phyloP scores from a whole-genome alignment of 768 basidiomycete genomes.

The Suillus occidentalis region DNA sequence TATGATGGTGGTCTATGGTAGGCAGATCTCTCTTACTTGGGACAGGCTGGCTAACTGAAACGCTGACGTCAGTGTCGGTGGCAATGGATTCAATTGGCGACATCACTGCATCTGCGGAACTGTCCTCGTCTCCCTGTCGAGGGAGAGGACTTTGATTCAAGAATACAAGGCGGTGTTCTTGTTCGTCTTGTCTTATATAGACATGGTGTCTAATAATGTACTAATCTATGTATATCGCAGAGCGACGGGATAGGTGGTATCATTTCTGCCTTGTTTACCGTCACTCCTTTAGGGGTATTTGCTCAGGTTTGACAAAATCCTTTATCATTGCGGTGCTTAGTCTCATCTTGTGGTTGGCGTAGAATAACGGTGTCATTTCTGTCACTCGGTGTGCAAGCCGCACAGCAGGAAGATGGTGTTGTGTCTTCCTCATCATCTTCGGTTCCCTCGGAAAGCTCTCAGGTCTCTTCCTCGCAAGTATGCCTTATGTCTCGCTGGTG shows the following conservation, averaged over 20 bases:
- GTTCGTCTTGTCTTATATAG: slow-evolving; percentile 35
- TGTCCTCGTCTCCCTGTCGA: slow-evolving; percentile 72
- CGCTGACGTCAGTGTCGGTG: slow-evolving; percentile 49
- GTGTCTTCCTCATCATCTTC: slow-evolving; percentile 75
- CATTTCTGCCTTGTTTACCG: slow-evolving; percentile 67
- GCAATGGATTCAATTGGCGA: slow-evolving; percentile 88
- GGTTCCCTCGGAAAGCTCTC: slow-evolving; percentile 81
- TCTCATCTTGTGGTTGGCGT: slow-evolving; percentile 2
- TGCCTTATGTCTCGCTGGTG: slow-evolving; percentile 16
- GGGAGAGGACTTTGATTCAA: slow-evolving; percentile 74
- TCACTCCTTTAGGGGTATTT: slow-evolving; percentile 77
- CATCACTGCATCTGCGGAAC: slow-evolving; percentile 80
- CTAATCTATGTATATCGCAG: slow-evolving; percentile 29
- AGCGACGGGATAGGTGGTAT: slow-evolving; percentile 76
- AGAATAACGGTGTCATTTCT: slow-evolving; percentile 83
- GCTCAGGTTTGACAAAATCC: slow-evolving; percentile 46
- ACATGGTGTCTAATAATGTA: neutral
- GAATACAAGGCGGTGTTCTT: slow-evolving; percentile 82
- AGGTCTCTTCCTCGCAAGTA: slow-evolving; percentile 78
- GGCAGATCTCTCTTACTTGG: slow-evolving; percentile 35
- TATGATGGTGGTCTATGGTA: slow-evolving; percentile 60
- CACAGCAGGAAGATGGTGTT: slow-evolving; percentile 77
- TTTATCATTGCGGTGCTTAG: neutral
- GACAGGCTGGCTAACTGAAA: slow-evolving; percentile 14
- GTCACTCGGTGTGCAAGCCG: slow-evolving; percentile 85